These are phyloP conservation scores for Musa troglodytarum DNA, from an alignment of 176 grass and related monocot genomes.

Conservation along the genomic window DNA sequence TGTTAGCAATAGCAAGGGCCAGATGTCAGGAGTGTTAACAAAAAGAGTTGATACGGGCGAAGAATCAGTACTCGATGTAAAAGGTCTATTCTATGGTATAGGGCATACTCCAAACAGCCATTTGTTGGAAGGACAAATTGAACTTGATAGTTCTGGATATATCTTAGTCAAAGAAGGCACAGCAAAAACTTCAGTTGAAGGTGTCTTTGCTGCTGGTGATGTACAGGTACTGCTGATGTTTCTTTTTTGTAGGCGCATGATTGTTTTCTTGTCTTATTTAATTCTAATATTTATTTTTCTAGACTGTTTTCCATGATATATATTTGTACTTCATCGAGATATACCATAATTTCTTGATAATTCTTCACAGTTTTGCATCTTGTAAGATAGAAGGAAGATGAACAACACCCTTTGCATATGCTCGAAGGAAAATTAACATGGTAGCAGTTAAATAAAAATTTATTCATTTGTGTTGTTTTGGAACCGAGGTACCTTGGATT, in stretches of 20 bases:
- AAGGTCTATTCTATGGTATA: constrained; percentile 98
- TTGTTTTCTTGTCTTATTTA: neutral
- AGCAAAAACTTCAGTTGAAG: constrained; percentile 79
- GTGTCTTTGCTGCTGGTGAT: constrained; percentile 99
- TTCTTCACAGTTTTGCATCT: neutral
- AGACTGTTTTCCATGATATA: too few relatives aligned
- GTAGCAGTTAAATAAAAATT: neutral
- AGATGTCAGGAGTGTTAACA: constrained; percentile 83
- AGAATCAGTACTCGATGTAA: constrained; percentile 65
- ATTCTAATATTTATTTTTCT: too few relatives aligned
- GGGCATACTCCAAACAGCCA: constrained; percentile 95
- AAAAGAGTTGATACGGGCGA: constrained; percentile 55
- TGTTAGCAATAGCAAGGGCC: constrained; percentile 73
- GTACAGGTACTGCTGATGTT: constrained; percentile 56
- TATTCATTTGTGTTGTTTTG: neutral
- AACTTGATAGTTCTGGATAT: constrained; percentile 83
- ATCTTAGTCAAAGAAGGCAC: constrained; percentile 71
- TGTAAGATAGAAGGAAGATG: neutral
- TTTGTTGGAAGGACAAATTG: constrained; percentile 76
- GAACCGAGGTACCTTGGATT: neutral
- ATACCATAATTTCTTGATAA: neutral
- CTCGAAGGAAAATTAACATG: neutral
- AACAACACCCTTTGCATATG: neutral
- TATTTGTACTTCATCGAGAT: neutral
- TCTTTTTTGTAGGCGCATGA: neutral